phyloP scores from a whole-genome alignment of 2,329 filamentous ascomycete species.

The Claviceps sp. region DNA sequence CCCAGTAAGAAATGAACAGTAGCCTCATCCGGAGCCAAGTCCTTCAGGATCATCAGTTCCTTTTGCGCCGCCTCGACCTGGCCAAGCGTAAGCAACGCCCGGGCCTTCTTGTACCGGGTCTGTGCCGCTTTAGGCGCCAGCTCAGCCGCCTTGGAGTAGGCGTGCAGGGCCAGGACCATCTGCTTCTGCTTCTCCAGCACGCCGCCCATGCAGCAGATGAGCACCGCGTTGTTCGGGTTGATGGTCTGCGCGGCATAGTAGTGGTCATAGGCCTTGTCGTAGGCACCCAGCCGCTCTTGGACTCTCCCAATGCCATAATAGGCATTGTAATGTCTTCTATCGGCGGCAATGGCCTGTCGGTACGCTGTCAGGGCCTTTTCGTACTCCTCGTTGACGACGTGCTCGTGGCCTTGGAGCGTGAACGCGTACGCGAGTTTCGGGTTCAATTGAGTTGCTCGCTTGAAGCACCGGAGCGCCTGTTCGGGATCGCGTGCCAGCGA shows the following conservation, averaged over 20 bases:
- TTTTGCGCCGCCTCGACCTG: slow-evolving; percentile 59
- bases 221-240: slow-evolving; percentile 84
- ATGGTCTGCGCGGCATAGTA: slow-evolving; percentile 79
- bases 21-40: slow-evolving; percentile 84
- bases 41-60: slow-evolving; percentile 79
- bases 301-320: slow-evolving; percentile 83
- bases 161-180: slow-evolving; percentile 60
- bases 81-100: slow-evolving; percentile 65
- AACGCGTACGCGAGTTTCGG: slow-evolving; percentile 90
- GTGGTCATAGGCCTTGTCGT: slow-evolving; percentile 81
- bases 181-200: slow-evolving; percentile 84
- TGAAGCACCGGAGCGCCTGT: slow-evolving; percentile 88
- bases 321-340: slow-evolving; percentile 91
- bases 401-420: slow-evolving; percentile 90
- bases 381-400: slow-evolving; percentile 91
- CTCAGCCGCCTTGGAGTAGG: slow-evolving; percentile 71
- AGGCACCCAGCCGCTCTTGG: slow-evolving; percentile 81
- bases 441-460: slow-evolving; percentile 80
- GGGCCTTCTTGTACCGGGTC: slow-evolving; percentile 85
- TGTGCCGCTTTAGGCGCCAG: slow-evolving; percentile 70
- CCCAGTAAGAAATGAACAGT: slow-evolving; percentile 93
- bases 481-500: slow-evolving; percentile 88
- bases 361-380: slow-evolving; percentile 87
- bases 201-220: slow-evolving; percentile 84
- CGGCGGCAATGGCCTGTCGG: slow-evolving; percentile 70